Percentiles rank a stretch among this genome's conserved stretches.
Conservation (phyloP, 768 basidiomycete genomes). For the Phaeotremella skinneri region DNA sequence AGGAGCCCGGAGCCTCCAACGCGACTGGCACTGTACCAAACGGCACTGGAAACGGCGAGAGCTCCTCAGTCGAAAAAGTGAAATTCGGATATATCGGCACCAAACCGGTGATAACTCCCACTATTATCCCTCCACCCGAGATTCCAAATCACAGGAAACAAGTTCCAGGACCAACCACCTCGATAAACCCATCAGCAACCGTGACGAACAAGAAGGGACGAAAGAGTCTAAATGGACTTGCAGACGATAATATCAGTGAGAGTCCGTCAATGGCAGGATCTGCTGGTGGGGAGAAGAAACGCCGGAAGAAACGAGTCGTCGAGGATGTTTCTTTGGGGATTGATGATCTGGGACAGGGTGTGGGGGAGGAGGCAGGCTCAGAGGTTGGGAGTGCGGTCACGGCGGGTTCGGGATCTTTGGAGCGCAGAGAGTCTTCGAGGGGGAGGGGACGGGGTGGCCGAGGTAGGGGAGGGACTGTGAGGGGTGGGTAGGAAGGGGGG, state of each 20-base stretch:
- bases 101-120: background rate
- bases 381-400: background rate
- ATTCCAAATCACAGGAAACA: background rate
- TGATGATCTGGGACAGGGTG: background rate
- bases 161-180: background rate
- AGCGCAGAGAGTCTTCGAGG: background rate
- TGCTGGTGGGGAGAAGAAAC: constrained; percentile 6
- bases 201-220: constrained; percentile 5
- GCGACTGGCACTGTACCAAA: constrained; percentile 3
- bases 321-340: background rate
- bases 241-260: constrained; percentile 14
- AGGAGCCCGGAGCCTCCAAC: no score
- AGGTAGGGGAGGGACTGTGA: background rate
- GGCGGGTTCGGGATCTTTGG: background rate
- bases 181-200: constrained; percentile 1
- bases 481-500: no score
- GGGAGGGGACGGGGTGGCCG: background rate
- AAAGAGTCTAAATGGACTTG: constrained; percentile 1
- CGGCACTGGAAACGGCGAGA: background rate
- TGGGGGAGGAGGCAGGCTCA: background rate
- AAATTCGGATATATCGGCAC: background rate
- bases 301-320: constrained; percentile 5
- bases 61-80: background rate
- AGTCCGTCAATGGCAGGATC: constrained; percentile 12
- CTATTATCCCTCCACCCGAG: background rate